These are phyloP conservation scores for Shiraia sp. DNA, from an alignment of 2,329 filamentous ascomycete species.

Conservation along the genomic window DNA sequence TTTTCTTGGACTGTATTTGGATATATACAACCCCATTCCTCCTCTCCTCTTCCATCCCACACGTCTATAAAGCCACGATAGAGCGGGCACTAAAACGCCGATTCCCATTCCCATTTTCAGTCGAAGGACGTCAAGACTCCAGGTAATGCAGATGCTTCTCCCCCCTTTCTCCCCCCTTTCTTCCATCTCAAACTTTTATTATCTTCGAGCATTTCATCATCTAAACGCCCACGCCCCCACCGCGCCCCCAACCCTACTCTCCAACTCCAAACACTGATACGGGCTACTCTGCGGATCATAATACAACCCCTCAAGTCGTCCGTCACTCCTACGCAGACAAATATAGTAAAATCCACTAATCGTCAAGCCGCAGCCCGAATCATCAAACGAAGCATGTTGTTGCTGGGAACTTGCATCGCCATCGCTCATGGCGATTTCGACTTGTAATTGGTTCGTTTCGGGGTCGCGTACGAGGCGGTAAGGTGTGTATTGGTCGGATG, in stretches of 20 bases:
- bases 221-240: slow-evolving; percentile 47
- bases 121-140: no score
- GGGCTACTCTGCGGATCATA: slow-evolving; percentile 59
- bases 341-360: slow-evolving; percentile 61
- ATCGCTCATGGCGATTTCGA: slow-evolving; percentile 14
- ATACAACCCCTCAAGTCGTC: slow-evolving; percentile 56
- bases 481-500: slow-evolving; percentile 10
- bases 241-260: slow-evolving; percentile 38
- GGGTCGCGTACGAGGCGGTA: slow-evolving; percentile 22
- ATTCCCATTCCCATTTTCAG: no score
- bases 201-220: no score
- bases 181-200: no score
- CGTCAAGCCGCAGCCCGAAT: slow-evolving; percentile 51
- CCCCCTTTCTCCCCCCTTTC: no score
- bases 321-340: slow-evolving; percentile 51
- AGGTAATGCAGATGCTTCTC: no score
- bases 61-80: no score
- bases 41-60: no score
- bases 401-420: neutral
- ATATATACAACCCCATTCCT: no score
- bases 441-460: slow-evolving; percentile 13
- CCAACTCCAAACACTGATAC: slow-evolving; percentile 56
- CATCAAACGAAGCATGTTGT: slow-evolving; percentile 32
- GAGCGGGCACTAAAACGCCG: no score
- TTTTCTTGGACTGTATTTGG: no score